Percentiles rank a stretch among this genome's conserved stretches.
These are phyloP conservation scores for Exophiala phaeomuriformis DNA, from an alignment of 2,329 filamentous ascomycete genomes.

Conservation along the genomic window DNA sequence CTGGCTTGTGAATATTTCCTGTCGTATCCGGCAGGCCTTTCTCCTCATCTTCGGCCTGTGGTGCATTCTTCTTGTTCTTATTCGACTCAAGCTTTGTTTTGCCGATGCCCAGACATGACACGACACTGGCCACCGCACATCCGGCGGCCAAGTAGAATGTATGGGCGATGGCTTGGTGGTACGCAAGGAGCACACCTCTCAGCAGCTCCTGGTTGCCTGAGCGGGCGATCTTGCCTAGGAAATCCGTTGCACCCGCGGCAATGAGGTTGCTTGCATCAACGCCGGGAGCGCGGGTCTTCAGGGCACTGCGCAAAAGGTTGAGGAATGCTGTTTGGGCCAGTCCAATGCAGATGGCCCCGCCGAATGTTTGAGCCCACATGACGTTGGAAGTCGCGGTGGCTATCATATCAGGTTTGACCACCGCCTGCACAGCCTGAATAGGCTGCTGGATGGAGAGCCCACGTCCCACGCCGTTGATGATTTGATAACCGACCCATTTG, in stretches of 20 bases:
- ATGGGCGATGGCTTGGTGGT: conserved; percentile 20
- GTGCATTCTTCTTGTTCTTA: background rate
- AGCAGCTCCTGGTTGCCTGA: background rate
- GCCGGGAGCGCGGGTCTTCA: conserved; percentile 6
- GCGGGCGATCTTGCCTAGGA: conserved; percentile 8
- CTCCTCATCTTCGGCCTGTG: background rate
- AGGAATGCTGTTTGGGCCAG: conserved; percentile 24
- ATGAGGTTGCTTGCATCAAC: conserved; percentile 19
- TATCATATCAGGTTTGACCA: conserved; percentile 19
- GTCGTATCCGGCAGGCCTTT: background rate
- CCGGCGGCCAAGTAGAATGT: conserved; percentile 20
- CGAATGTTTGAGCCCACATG: conserved; percentile 24
- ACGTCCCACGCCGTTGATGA: conserved; percentile 26
- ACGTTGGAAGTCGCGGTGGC: conserved; percentile 24
- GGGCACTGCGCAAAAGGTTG: conserved; percentile 13
- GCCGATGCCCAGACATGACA: conserved; percentile 15
- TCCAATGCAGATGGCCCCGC: conserved; percentile 24
- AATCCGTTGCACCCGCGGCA: conserved; percentile 21
- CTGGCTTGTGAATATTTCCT: no score
- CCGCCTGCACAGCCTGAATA: conserved; percentile 23
- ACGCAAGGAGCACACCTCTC: conserved; percentile 29
- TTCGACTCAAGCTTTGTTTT: conserved; percentile 14
- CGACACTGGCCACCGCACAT: conserved; percentile 1
- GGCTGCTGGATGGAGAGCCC: conserved; percentile 29
- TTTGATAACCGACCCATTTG: conserved; percentile 31